phyloP scores from a whole-genome alignment of 371 early-diverging fungal genomes.

The Basidiobolus meristosporus region DNA sequence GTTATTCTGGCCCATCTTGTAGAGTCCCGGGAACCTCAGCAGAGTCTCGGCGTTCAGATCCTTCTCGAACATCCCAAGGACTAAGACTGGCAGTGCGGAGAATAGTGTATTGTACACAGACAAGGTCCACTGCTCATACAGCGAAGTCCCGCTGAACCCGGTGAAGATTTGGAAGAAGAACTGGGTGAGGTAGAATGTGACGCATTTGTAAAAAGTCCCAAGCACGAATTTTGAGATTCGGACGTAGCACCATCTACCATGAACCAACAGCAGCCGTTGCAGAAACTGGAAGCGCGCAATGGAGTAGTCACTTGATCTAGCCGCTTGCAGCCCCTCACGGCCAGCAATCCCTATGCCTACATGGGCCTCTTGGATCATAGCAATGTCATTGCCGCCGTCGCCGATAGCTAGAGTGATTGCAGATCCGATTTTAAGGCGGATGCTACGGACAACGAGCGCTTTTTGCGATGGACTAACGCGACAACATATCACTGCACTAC shows the following conservation, averaged over 20 bases:
- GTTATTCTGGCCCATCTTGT: constrained; percentile 33
- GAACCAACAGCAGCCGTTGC: constrained; percentile 47
- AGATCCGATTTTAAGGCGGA: constrained; percentile 28
- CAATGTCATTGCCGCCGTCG: constrained; percentile 92
- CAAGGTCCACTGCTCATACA: constrained; percentile 61
- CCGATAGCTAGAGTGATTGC: constrained; percentile 74
- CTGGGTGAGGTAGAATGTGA: constrained; percentile 44
- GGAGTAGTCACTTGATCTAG: constrained; percentile 62
- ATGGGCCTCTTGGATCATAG: constrained; percentile 81
- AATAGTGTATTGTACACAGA: constrained; percentile 69
- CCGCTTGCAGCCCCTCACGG: constrained; percentile 69
- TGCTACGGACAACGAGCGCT: constrained; percentile 55
- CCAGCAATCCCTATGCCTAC: constrained; percentile 82
- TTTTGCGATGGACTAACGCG: constrained; percentile 88
- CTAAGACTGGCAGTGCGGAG: constrained; percentile 55
- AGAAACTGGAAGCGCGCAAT: constrained; percentile 65
- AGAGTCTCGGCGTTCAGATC: constrained; percentile 44
- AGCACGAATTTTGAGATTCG: constrained; percentile 48
- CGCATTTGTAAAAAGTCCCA: constrained; percentile 70
- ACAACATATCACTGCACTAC: constrained; percentile 70
- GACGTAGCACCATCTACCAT: constrained; percentile 60
- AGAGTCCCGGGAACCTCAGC: constrained; percentile 51
- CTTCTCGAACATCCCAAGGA: constrained; percentile 70
- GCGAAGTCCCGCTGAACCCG: constrained; percentile 61
- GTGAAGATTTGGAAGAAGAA: constrained; percentile 44